Percentiles rank a stretch among this genome's conserved stretches.
phyloP scores from a whole-genome alignment of 2,329 filamentous ascomycete species.

The Trichoderma simmonsii region DNA sequence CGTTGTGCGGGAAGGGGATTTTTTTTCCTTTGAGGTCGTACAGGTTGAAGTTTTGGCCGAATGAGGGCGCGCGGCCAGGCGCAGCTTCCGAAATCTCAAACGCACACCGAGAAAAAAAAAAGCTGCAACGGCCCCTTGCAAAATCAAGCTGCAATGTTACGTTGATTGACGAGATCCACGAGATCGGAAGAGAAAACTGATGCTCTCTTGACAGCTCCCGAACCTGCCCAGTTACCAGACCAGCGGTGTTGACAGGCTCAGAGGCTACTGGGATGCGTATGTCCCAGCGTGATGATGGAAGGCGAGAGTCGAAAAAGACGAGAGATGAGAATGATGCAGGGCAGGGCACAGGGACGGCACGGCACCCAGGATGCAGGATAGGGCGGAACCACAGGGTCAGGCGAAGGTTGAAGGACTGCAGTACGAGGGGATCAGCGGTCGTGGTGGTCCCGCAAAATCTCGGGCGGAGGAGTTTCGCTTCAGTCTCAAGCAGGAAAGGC shows the following conservation, averaged over 20 bases:
- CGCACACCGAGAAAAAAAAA: background rate
- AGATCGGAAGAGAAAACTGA: background rate
- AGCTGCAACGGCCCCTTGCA: background rate
- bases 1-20: background rate
- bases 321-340: slow-evolving; percentile 2
- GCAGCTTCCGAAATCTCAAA: background rate
- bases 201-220: background rate
- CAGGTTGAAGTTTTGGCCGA: background rate
- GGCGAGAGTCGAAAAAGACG: background rate
- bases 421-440: background rate
- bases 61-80: background rate
- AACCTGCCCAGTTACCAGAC: background rate
- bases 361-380: background rate
- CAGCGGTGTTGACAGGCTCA: background rate
- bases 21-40: background rate
- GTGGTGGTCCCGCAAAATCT: slow-evolving; percentile 3
- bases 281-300: background rate
- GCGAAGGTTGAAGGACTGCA: slow-evolving; percentile 5
- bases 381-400: slow-evolving; percentile 3
- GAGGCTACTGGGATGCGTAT: background rate
- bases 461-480: background rate
- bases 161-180: background rate
- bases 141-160: background rate
- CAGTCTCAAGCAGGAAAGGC: slow-evolving; percentile 1
- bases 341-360: background rate